phyloP scores from a whole-genome alignment of 1,139 yeast genomes.

The Yueomyces sp. region DNA sequence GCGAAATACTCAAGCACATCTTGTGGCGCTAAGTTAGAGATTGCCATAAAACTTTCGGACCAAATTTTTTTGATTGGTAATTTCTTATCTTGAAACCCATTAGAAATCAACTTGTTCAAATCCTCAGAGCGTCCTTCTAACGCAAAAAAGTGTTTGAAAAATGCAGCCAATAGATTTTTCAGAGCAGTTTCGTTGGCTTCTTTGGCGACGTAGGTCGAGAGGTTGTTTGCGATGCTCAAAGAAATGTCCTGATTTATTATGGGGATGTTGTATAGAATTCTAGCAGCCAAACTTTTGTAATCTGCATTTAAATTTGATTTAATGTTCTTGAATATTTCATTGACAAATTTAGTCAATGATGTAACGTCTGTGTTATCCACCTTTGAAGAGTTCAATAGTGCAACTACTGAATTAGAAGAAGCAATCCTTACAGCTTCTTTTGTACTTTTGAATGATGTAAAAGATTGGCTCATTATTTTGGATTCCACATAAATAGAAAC shows the following conservation, averaged over 20 bases:
- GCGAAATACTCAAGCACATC: constrained; percentile 23
- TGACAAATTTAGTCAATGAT: constrained; percentile 27
- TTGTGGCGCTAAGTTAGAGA: constrained; percentile 28
- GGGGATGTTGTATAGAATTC: constrained; percentile 28
- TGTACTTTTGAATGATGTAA: constrained; percentile 57
- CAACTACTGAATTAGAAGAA: constrained; percentile 34
- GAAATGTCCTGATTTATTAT: constrained; percentile 20
- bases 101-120: constrained; percentile 25
- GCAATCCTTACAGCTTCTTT: constrained; percentile 51
- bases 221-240: constrained; percentile 28
- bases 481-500: constrained; percentile 29
- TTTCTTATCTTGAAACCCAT: constrained; percentile 59
- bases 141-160: constrained; percentile 31
- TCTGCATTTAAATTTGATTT: constrained; percentile 59
- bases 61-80: constrained; percentile 52
- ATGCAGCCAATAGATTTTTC: constrained; percentile 36
- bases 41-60: constrained; percentile 32
- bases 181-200: constrained; percentile 68
- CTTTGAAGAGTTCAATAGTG: constrained; percentile 10
- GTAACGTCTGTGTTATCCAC: constrained; percentile 10
- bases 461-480: constrained; percentile 46
- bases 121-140: constrained; percentile 8
- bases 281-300: constrained; percentile 40
- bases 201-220: constrained; percentile 45
- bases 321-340: constrained; percentile 44